phyloP scores from a whole-genome alignment of 2,329 filamentous ascomycete genomes.

The Paecilomyces dactylethromorphus region DNA sequence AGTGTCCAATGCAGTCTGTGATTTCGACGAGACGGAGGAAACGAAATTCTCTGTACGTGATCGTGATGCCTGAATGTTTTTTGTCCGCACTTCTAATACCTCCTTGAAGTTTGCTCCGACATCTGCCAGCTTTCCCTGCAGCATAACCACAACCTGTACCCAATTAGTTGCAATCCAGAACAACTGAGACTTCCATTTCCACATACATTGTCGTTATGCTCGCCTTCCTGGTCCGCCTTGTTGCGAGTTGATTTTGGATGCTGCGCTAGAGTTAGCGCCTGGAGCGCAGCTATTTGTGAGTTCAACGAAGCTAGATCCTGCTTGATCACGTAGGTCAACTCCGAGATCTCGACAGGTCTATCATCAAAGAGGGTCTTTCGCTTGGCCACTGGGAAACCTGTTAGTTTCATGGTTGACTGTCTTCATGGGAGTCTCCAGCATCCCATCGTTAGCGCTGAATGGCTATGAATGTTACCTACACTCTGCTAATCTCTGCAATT shows the following conservation, averaged over 20 bases:
- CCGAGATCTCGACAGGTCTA: conserved; percentile 90
- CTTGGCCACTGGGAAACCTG: conserved; percentile 64
- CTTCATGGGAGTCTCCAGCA: neutral
- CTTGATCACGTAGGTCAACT: conserved; percentile 96
- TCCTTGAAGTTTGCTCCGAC: conserved; percentile 96
- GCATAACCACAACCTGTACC: conserved; percentile 63
- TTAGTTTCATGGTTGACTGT: neutral
- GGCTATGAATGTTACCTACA: conserved; percentile 42
- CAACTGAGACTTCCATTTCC: neutral
- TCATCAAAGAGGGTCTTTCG: conserved; percentile 97
- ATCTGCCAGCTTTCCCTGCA: conserved; percentile 87
- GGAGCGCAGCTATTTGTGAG: conserved; percentile 78
- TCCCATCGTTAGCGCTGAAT: neutral
- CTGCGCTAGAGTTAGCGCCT: conserved; percentile 68
- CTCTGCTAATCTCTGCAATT: conserved; percentile 87
- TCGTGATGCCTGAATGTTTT: conserved; percentile 92
- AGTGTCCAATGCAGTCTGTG: conserved; percentile 56
- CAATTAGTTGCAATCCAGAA: conserved; percentile 14
- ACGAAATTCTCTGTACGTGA: conserved; percentile 96
- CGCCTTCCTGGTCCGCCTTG: conserved; percentile 68
- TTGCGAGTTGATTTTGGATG: conserved; percentile 54
- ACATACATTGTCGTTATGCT: conserved; percentile 88
- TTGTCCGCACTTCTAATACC: conserved; percentile 89
- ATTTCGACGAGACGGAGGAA: conserved; percentile 74
- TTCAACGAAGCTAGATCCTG: conserved; percentile 85